A percentile compares a stretch with the other conserved stretches of the same genome.
phyloP scores from a whole-genome alignment of 352 stramenopile species.

The Phytophthora boehmeriae region DNA sequence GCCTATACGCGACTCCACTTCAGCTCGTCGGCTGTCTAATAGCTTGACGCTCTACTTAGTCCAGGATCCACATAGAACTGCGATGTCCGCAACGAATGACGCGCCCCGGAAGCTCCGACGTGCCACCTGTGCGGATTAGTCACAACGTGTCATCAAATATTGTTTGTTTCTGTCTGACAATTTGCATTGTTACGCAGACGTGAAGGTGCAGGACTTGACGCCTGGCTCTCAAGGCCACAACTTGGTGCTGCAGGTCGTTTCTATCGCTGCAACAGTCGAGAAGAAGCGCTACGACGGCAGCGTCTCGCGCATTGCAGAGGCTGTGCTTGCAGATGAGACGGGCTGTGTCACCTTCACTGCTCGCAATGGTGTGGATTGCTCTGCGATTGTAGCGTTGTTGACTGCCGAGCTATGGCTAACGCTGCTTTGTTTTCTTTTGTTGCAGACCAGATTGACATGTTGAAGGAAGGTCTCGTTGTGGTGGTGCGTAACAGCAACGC shows the following conservation, averaged over 20 bases:
- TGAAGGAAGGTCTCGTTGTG: slow-evolving; percentile 58
- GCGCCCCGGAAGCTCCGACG: slow-evolving; percentile 40
- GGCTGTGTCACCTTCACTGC: slow-evolving; percentile 83
- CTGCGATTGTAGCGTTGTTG: neutral
- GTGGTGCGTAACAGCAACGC: slow-evolving; percentile 85
- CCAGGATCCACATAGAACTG: neutral
- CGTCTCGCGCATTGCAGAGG: slow-evolving; percentile 74
- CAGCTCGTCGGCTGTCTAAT: slow-evolving; percentile 1
- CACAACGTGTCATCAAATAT: neutral
- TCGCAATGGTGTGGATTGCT: slow-evolving; percentile 57
- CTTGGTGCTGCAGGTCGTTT: slow-evolving; percentile 77
- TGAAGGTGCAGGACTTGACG: slow-evolving; percentile 78
- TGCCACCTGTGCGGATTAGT: slow-evolving; percentile 49
- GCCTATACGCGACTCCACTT: neutral
- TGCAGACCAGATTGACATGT: slow-evolving; percentile 79
- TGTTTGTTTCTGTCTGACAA: neutral
- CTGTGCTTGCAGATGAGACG: slow-evolving; percentile 80
- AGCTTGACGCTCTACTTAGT: slow-evolving; percentile 1
- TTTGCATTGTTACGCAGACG: slow-evolving; percentile 43
- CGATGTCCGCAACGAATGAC: slow-evolving; percentile 33
- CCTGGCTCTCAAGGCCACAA: slow-evolving; percentile 83
- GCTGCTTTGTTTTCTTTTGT: neutral
- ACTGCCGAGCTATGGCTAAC: neutral
- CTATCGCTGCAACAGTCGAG: slow-evolving; percentile 56
- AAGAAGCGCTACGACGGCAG: slow-evolving; percentile 79